These are phyloP conservation scores for Sphaerosporella brunnea DNA, from an alignment of 495 filamentous ascomycete genomes.

Conservation along the genomic window DNA sequence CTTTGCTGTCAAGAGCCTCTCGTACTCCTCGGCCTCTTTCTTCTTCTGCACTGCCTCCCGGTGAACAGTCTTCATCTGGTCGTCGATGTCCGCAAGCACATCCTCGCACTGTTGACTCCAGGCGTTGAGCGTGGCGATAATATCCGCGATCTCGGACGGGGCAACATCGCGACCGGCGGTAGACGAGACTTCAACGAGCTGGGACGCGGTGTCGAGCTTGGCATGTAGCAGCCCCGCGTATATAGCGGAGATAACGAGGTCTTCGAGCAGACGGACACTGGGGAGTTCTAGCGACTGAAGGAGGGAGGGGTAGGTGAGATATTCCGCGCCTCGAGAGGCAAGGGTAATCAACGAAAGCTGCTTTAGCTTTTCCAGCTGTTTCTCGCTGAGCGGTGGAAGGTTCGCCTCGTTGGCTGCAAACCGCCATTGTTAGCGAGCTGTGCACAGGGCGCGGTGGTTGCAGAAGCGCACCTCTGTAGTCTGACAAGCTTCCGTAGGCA, in stretches of 20 bases:
- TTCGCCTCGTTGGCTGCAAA: no score
- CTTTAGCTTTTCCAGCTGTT: conserved; percentile 70
- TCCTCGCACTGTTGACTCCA: conserved; percentile 61
- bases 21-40: conserved; percentile 27
- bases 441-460: neutral
- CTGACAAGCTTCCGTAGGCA: conserved; percentile 72
- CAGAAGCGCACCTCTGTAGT: conserved; percentile 52
- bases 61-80: conserved; percentile 32
- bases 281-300: conserved; percentile 47
- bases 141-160: conserved; percentile 44
- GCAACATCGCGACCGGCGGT: conserved; percentile 72
- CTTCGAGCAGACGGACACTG: conserved; percentile 56
- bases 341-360: conserved; percentile 77
- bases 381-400: conserved; percentile 53
- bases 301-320: conserved; percentile 56
- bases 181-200: conserved; percentile 55
- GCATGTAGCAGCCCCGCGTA: conserved; percentile 67
- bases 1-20: conserved; percentile 11
- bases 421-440: neutral
- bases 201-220: conserved; percentile 59
- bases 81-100: conserved; percentile 60
- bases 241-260: conserved; percentile 74
- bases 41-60: conserved; percentile 30
- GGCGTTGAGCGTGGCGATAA: conserved; percentile 47
- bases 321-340: conserved; percentile 37